Evolutionary conservation across 345 rosid genomes (phyloP), one percentile per base, ranked within the genome.

Genomic region (Syzygium aqueum): DNA sequence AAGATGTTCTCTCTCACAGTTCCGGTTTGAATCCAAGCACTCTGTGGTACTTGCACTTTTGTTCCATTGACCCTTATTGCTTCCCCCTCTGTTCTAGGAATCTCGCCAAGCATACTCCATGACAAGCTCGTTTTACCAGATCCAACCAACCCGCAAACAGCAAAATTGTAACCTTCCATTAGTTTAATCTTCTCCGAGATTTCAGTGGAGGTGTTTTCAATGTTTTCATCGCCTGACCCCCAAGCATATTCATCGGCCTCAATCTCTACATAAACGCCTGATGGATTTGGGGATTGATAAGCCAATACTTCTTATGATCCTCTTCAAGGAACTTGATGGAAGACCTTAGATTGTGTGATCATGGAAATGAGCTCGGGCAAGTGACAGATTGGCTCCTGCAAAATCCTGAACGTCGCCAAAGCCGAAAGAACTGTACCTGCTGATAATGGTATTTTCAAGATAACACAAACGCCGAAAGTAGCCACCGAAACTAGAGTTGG

Each of bases 21-120:
- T 28, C 98, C 93, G 1, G 97, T 95, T 87, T 94, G 98, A 90
- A 94, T 93, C 99, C 99, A 97, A 61, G 97, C 93, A 53, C 95
- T 92, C 88, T 95, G 97, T 17, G 97, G 93, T 49, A 94, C 95
- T 89, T 94, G 94, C 51, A 98, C 96, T 90, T 91, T 92, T 52
- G 87, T 92, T 51, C 95, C 99, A 67, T 91, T 65, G 12, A 93
- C 91, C 87, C 89, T 91, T 77, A 90, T 91, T 56, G 88, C 93
- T 14, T 89, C 93, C 85, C 96, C 97, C 51, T 94, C 90, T 80
- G 89, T 92, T 89, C 91, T 93, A 8, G 98, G 98, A 56, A 96
- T 94, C 90, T 96, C 98, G 16, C 94, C 96, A n/a, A 95, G 94
- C 56, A 97, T 93, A 88, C 95, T 93, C 85, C 94, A 91, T 27